Evolutionary conservation across 352 stramenopile genomes (phyloP).

Genomic region (Lagenidium sp.): DNA sequence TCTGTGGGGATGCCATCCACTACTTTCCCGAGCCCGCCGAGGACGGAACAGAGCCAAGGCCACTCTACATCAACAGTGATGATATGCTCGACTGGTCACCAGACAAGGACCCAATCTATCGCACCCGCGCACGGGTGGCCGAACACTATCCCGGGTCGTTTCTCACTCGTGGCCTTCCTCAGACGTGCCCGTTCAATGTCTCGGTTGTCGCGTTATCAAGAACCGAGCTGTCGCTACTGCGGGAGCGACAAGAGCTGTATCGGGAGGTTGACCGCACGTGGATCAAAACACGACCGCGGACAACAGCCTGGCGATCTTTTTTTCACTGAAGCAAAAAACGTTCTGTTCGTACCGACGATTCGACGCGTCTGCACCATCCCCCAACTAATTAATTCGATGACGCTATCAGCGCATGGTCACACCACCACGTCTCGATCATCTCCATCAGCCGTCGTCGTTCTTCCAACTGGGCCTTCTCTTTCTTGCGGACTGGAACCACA

Average conservation of each 20-base stretch:
- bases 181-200: not conserved
- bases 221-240: not conserved
- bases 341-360: no score
- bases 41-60: not conserved
- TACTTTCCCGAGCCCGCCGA: constrained; percentile 14
- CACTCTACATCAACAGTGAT: constrained; percentile 47
- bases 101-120: constrained; percentile 12
- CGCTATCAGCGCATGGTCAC: no score
- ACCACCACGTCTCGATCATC: no score
- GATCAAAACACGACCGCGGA: no score
- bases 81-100: constrained; percentile 25
- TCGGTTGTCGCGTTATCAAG: not conserved
- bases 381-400: no score
- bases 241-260: not conserved
- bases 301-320: no score
- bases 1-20: constrained; percentile 38
- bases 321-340: no score
- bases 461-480: no score
- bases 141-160: constrained; percentile 19
- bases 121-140: constrained; percentile 17
- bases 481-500: no score
- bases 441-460: no score
- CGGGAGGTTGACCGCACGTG: no score
- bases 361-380: no score
- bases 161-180: not conserved